These are phyloP conservation scores for Monilinia fructicola DNA, from an alignment of 2,329 filamentous ascomycete species.

Conservation along the genomic window DNA sequence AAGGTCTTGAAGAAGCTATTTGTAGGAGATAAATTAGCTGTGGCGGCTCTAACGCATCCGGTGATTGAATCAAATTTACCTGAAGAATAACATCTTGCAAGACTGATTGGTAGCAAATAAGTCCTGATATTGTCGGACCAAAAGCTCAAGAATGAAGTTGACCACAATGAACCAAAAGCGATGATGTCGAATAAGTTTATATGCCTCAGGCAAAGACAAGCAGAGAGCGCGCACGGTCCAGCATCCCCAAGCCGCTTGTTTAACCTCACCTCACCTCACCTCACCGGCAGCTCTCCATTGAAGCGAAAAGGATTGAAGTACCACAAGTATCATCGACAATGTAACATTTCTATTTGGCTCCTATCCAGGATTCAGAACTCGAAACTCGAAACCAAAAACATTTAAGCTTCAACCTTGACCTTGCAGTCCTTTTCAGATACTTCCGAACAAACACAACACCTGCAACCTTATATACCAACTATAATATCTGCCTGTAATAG, in stretches of 20 bases:
- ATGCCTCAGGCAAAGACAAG: not conserved
- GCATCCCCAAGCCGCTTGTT: not conserved
- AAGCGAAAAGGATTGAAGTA: not conserved
- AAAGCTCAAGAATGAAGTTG: constrained; percentile 10
- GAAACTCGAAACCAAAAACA: too few relatives aligned
- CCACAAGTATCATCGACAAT: not conserved
- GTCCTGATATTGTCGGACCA: not conserved
- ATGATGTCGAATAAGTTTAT: not conserved
- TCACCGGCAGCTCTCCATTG: not conserved
- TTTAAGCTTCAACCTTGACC: not conserved
- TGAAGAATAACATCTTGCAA: constrained; percentile 19
- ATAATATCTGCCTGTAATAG: not conserved
- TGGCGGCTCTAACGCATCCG: not conserved
- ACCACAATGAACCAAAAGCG: constrained; percentile 9
- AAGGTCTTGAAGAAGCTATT: constrained; percentile 96
- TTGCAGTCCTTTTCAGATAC: not conserved
- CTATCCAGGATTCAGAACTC: too few relatives aligned
- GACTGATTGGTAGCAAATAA: not conserved
- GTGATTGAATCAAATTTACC: not conserved
- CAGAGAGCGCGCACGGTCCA: not conserved
- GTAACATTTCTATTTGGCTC: not conserved
- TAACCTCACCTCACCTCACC: not conserved
- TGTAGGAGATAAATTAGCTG: not conserved
- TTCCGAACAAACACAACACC: not conserved
- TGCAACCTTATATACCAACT: not conserved